Evolutionary conservation across 371 early-diverging fungal genomes (phyloP), one percentile per base, ranked within the genome.

Genomic region (Mucor circinelloides): DNA sequence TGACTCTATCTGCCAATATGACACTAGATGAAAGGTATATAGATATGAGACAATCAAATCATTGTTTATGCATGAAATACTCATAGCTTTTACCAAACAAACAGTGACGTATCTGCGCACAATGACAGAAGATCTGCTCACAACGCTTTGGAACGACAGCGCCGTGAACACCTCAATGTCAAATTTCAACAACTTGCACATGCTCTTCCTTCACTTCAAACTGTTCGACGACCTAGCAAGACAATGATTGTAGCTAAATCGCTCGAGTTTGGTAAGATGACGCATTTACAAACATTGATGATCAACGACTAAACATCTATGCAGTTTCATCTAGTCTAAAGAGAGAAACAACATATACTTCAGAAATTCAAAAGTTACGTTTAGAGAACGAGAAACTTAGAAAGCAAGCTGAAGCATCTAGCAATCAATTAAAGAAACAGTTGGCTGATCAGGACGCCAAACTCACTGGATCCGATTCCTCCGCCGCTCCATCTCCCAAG

Each of bases 131-230:
- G 76, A 78, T 90, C 90, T n/a, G 90, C 85, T 46, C 93, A 93
- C 71, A 93, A 93, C 62, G 92, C 92, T 27, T 80, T 91, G 25
- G 93, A 93, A 68, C 83, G 93, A 21, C 92, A 92, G 63, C 83
- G 93, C 56, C 86, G 93, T 31, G 93, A 93, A 75, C 85, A 84
- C 25, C 84, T 93, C 44, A 92, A 92, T 70, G 77, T 77, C 17
- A 87, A 90, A 71, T 92, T 93, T 70, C 91, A 90, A 70, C 91
- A 93, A 56, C 79, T 93, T 25, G 93, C 93, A 8, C 85, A 85
- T 68, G 87, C 90, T 8, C 77, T 93, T 23, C 93, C 93, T n/a
- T 79, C 90, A 31, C 85, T 93, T 17, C 79, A 79, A 57, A 78
- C 85, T 40, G 89, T 90, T 34, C 87, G 90, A 55, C 82, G 90